phyloP scores from a whole-genome alignment of 202 grass and related monocot species.

The Bolboschoenoplectus hybrid region DNA sequence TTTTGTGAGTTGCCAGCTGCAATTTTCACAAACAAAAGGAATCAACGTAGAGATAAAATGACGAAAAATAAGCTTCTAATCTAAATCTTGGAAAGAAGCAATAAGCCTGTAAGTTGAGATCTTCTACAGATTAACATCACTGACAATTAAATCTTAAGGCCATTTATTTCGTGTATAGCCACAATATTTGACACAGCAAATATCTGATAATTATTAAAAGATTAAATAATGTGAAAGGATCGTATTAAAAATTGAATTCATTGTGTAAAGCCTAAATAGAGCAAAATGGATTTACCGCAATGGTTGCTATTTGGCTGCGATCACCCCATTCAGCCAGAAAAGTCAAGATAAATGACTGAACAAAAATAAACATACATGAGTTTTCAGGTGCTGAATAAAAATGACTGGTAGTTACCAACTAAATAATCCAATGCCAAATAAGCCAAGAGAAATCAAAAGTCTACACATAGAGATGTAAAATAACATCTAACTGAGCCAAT shows the following conservation, averaged over 20 bases:
- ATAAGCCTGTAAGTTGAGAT: background rate
- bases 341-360: conserved; percentile 89
- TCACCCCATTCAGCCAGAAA: conserved; percentile 93
- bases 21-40: conserved; percentile 17
- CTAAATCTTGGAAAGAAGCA: background rate
- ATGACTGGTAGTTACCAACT: background rate
- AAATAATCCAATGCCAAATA: conserved; percentile 1
- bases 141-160: background rate
- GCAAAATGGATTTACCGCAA: conserved; percentile 48
- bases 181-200: background rate
- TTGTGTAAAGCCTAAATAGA: background rate
- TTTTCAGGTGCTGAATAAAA: conserved; percentile 5
- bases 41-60: background rate
- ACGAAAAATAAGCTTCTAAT: background rate
- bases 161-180: background rate
- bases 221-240: background rate
- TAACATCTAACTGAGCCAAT: background rate
- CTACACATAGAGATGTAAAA: conserved; percentile 1
- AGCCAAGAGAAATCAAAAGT: conserved; percentile 12
- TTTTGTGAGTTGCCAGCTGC: conserved; percentile 89
- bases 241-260: conserved; percentile 15
- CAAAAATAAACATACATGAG: conserved; percentile 20
- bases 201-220: background rate
- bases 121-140: background rate
- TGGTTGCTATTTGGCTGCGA: conserved; percentile 95